phyloP scores from a whole-genome alignment of 768 basidiomycete genomes.

The Obba rivulosa region DNA sequence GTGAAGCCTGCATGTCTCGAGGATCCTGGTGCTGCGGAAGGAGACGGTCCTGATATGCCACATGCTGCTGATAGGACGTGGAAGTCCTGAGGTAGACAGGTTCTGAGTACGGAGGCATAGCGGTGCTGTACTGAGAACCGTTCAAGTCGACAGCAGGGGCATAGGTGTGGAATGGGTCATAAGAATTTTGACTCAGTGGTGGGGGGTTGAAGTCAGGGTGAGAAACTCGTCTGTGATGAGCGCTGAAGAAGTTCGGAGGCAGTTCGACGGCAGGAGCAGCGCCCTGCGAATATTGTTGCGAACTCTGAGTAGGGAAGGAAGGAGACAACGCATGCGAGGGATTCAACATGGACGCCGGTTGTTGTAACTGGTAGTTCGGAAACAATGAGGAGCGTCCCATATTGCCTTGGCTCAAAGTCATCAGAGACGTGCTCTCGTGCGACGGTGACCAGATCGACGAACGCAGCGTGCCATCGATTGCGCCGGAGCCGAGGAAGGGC shows the following conservation, averaged over 20 bases:
- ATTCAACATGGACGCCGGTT: background rate
- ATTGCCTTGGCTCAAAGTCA: conserved; percentile 5
- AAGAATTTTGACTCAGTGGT: conserved; percentile 6
- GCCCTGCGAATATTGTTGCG: background rate
- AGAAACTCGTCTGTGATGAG: conserved; percentile 6
- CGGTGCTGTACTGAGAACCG: conserved; percentile 8
- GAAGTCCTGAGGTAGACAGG: conserved; percentile 10
- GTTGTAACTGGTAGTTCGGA: conserved; percentile 2
- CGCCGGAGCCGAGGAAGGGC: conserved; percentile 49
- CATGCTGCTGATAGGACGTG: conserved; percentile 5
- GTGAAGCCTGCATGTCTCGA: background rate
- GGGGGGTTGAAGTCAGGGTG: background rate
- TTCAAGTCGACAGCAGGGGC: conserved; percentile 6
- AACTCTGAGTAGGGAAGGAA: background rate
- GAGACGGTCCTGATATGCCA: conserved; percentile 2
- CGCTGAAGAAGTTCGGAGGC: conserved; percentile 6
- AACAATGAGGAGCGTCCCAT: background rate
- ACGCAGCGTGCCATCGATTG: conserved; percentile 3
- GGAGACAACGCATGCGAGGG: background rate
- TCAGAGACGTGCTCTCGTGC: conserved; percentile 35
- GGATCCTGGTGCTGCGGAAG: conserved; percentile 6
- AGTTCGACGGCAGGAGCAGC: background rate
- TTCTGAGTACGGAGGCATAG: conserved; percentile 14
- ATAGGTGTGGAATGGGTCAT: conserved; percentile 10
- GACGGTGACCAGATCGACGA: conserved; percentile 65